Percentiles rank a stretch among this genome's conserved stretches.
phyloP scores from a whole-genome alignment of 352 stramenopile species.

The Hyaloperonospora arabidopsidis region DNA sequence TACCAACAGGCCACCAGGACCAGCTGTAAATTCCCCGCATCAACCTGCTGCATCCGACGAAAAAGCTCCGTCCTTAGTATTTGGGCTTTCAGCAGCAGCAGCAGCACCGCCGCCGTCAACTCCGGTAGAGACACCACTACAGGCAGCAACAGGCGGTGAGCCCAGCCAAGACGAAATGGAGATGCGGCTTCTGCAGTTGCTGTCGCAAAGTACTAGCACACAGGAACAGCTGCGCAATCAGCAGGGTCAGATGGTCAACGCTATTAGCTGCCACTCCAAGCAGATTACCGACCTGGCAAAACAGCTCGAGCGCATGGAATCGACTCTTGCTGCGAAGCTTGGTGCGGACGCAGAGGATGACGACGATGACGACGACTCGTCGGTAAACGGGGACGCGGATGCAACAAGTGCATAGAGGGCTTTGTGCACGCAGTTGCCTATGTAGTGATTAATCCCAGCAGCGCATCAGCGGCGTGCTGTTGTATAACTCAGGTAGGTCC shows the following conservation, averaged over 20 bases:
- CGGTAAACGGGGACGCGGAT: slow-evolving; percentile 22
- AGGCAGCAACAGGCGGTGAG: slow-evolving; percentile 13
- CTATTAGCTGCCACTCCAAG: slow-evolving; percentile 70
- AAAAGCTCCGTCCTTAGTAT: slow-evolving; percentile 2
- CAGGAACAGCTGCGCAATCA: slow-evolving; percentile 81
- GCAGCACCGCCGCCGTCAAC: slow-evolving; percentile 10
- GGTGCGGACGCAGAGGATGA: slow-evolving; percentile 19
- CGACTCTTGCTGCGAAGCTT: slow-evolving; percentile 59
- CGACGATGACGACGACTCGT: slow-evolving; percentile 16
- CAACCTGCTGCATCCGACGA: slow-evolving; percentile 16
- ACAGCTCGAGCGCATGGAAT: slow-evolving; percentile 81
- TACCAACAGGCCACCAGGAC: slow-evolving; percentile 19
- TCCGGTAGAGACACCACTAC: slow-evolving; percentile 2
- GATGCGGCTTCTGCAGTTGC: slow-evolving; percentile 62
- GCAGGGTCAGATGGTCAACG: slow-evolving; percentile 77
- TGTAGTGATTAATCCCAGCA: slow-evolving; percentile 23
- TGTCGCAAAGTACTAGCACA: slow-evolving; percentile 79
- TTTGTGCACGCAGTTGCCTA: slow-evolving; percentile 18
- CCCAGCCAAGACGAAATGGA: slow-evolving; percentile 64
- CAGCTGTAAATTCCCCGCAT: slow-evolving; percentile 12
- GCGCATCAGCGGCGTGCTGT: slow-evolving; percentile 14
- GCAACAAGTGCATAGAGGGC: slow-evolving; percentile 27
- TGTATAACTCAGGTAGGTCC: slow-evolving; percentile 24
- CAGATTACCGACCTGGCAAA: slow-evolving; percentile 78
- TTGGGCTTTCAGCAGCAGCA: slow-evolving; percentile 6